Base-by-base conservation (phyloP, 1,284 basidiomycete genomes). In the Leccinum pachyderme region DNA sequence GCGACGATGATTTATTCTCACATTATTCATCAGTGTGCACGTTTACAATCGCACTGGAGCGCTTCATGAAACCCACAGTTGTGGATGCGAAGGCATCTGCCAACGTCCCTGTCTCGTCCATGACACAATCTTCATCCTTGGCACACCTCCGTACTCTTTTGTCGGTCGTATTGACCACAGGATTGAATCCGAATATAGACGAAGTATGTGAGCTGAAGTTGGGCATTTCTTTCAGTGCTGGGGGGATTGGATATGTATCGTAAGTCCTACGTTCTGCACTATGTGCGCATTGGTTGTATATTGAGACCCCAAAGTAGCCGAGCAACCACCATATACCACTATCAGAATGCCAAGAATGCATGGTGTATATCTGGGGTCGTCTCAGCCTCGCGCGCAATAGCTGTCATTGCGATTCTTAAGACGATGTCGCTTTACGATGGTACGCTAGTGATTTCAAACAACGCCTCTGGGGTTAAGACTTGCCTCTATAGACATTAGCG, bases 361-460 rank as follows among this genome's bases (percentile, higher is more conserved):
- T 95, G 92, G 91, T 81, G 78, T 41, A 72, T 90, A n/a, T 95
- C 91, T 0, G 73, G 80, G 0, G 73, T 79, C 41, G 78, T 78
- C 2, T 89, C 93, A 0, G 89, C 92, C 1, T 73, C 82, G 6
- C 79, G 87, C 18, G 81, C 88, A 7, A 66, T 94, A 12, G 80
- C 81, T 0, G 82, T 95, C 47, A 73, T 87, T 13, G 77, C 85
- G 4, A 68, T 90, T 9, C 77, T 95, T 3, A 82, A 88, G 35
- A 80, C 83, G 0, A 81, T 94, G 61, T 77, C 86, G 25, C 79
- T 88, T 50, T 84, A 86, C 54, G 86, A 88, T 69, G 85, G 91
- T 89, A 59, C 28, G 63, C 54, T 6, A 22, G 28, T 37, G 28
- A 44, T 41, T n/a, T 49, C 61, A 59, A 39, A 4, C 37, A 39